Conservation (phyloP, 192 early-diverging fungal genomes). For the Rhizophagus clarus region DNA sequence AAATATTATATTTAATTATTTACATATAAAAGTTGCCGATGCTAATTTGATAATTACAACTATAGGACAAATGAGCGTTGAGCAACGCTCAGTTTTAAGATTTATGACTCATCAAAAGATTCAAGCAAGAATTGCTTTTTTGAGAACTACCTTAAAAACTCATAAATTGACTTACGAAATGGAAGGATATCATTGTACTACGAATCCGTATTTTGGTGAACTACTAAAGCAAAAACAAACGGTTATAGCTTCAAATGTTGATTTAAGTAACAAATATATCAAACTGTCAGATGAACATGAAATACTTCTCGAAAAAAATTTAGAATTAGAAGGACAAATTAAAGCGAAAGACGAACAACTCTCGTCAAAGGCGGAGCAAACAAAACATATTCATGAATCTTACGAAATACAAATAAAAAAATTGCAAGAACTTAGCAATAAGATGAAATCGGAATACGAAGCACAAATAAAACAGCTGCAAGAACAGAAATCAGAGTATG, state of each 20-base stretch:
- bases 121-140: neutral
- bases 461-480: neutral
- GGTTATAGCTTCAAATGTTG: neutral
- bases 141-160: neutral
- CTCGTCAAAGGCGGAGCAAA: neutral
- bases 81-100: neutral
- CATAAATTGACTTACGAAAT: neutral
- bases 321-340: neutral
- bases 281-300: neutral
- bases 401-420: neutral
- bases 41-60: neutral
- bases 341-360: neutral
- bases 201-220: neutral
- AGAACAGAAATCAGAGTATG: neutral
- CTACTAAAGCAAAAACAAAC: neutral
- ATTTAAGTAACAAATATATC: neutral
- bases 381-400: neutral
- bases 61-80: neutral
- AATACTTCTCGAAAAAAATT: neutral
- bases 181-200: neutral
- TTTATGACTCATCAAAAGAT: neutral
- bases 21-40: neutral
- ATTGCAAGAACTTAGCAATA: neutral
- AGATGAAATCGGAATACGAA: neutral
- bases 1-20: neutral